phyloP scores from a whole-genome alignment of 352 stramenopile genomes.

The Globisporangium orthogonon region DNA sequence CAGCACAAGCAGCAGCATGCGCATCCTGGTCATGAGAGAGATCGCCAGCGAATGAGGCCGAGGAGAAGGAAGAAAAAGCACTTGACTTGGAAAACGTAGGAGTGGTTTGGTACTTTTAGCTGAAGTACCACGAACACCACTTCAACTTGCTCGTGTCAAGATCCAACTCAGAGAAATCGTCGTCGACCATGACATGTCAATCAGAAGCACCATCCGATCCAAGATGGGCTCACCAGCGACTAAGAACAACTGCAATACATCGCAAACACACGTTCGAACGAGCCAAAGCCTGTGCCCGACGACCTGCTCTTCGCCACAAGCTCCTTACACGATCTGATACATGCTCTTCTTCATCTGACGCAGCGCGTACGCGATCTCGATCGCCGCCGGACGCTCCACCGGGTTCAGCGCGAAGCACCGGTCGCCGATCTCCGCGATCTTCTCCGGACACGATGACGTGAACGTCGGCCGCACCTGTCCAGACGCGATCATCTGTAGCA shows the following conservation, averaged over 20 bases:
- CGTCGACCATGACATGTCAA: too few relatives aligned
- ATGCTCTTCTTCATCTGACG: slow-evolving; percentile 5
- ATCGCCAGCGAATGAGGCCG: not conserved
- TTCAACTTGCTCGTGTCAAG: not conserved
- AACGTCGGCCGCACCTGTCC: slow-evolving; percentile 1
- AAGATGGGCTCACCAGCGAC: too few relatives aligned
- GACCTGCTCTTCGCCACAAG: too few relatives aligned
- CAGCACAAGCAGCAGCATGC: not conserved
- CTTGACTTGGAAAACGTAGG: not conserved
- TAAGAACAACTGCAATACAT: too few relatives aligned
- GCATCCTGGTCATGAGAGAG: not conserved
- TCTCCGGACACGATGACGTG: not conserved
- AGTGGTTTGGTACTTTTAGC: too few relatives aligned
- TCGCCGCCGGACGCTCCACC: not conserved
- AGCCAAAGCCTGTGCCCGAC: not conserved
- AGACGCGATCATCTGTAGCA: slow-evolving; percentile 2
- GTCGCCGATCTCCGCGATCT: slow-evolving; percentile 2
- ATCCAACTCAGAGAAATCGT: too few relatives aligned
- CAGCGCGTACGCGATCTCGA: not conserved
- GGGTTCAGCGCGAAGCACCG: slow-evolving; percentile 1
- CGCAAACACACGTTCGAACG: too few relatives aligned
- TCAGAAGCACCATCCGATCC: too few relatives aligned
- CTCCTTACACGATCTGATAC: not conserved
- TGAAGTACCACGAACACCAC: not conserved
- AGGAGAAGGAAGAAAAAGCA: not conserved